Evolutionary conservation across 192 early-diverging fungal genomes (phyloP).

Genomic region (Podila clonocystis): DNA sequence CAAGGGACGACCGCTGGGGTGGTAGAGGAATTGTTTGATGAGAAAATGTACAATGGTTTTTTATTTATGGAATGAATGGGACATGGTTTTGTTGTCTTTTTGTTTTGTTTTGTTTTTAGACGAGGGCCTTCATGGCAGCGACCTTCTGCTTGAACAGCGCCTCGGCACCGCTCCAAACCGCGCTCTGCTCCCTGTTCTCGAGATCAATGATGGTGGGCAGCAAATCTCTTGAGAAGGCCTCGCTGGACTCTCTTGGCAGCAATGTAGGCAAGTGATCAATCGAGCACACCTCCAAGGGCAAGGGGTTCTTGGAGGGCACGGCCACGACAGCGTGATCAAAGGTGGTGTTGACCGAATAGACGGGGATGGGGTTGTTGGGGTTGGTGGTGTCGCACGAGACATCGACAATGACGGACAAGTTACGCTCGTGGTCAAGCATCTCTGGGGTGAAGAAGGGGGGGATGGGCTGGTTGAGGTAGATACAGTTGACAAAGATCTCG

Average conservation of each 20-base stretch:
- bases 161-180: constrained; percentile 88
- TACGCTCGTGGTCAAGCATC: constrained; percentile 75
- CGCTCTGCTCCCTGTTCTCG: constrained; percentile 68
- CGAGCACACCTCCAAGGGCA: constrained; percentile 89
- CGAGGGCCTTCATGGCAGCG: constrained; percentile 20
- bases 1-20: too few species aligned
- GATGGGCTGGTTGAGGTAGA: constrained; percentile 93
- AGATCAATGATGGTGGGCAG: constrained; percentile 84
- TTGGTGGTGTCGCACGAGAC: constrained; percentile 98
- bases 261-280: constrained; percentile 98
- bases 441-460: constrained; percentile 93
- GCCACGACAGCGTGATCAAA: constrained; percentile 91
- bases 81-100: not conserved
- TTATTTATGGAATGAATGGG: not conserved
- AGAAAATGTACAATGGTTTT: not conserved
- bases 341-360: constrained; percentile 92
- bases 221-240: constrained; percentile 88
- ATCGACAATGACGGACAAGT: constrained; percentile 88
- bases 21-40: not conserved
- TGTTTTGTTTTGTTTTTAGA: constrained; percentile 1
- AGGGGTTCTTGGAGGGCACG: constrained; percentile 67
- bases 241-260: constrained; percentile 91
- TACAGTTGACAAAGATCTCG: constrained; percentile 99
- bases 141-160: constrained; percentile 85
- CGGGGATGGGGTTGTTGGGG: constrained; percentile 96